A percentile compares a stretch with the other conserved stretches of the same genome.
Evolutionary conservation across 2,329 filamentous ascomycete genomes (phyloP).

Genomic region (Clarireedia hainanense): DNA sequence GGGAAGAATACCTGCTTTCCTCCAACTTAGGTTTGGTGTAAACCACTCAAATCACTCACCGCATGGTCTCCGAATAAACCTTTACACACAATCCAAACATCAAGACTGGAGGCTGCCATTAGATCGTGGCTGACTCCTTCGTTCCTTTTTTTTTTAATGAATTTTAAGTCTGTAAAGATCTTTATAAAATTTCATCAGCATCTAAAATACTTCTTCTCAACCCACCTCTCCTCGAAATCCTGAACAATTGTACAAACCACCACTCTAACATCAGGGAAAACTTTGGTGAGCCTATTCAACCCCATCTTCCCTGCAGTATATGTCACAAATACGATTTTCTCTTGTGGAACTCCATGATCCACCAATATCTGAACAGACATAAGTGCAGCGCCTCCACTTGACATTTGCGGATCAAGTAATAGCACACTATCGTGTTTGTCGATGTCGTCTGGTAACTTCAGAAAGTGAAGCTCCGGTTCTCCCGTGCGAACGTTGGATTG

Average conservation of each 20-base stretch:
- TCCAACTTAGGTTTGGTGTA: no score
- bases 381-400: conserved; percentile 72
- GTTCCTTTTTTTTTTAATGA: no score
- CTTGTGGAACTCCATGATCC: conserved; percentile 81
- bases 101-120: no score
- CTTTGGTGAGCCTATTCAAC: conserved; percentile 74
- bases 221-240: conserved; percentile 80
- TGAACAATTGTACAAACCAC: conserved; percentile 77
- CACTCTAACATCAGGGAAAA: conserved; percentile 80
- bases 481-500: conserved; percentile 79
- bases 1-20: no score
- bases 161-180: not conserved
- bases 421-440: conserved; percentile 71
- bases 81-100: no score
- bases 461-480: conserved; percentile 88
- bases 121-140: no score
- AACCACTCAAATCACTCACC: no score
- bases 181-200: conserved; percentile 45
- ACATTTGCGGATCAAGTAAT: conserved; percentile 89
- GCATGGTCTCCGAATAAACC: no score
- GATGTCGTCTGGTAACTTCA: conserved; percentile 70
- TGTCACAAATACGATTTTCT: conserved; percentile 85
- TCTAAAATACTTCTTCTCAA: conserved; percentile 85
- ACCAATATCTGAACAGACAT: conserved; percentile 97
- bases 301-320: conserved; percentile 83